A percentile compares a stretch with the other conserved stretches of the same genome.
phyloP scores from a whole-genome alignment of 139 green algal genomes.

The Chlorokybus atmophyticus region DNA sequence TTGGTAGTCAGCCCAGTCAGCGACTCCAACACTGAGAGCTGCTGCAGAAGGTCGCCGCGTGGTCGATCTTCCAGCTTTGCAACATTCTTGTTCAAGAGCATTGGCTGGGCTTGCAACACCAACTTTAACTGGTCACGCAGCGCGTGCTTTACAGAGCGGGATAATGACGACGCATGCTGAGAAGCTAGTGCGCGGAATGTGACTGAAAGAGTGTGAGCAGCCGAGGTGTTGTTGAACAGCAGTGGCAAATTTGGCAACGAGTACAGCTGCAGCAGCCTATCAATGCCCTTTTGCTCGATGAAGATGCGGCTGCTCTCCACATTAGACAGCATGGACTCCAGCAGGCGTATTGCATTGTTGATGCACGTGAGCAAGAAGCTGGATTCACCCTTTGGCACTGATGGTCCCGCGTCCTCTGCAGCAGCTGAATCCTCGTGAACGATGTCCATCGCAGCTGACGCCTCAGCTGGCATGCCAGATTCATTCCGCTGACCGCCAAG shows the following conservation, averaged over 20 bases:
- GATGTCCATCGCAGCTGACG: too few species aligned
- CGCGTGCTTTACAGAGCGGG: not conserved
- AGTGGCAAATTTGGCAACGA: conserved; percentile 57
- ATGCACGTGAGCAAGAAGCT: conserved; percentile 62
- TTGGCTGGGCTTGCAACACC: not conserved
- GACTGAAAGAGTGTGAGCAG: conserved; percentile 54
- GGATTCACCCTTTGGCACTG: too few species aligned
- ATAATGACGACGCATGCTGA: conserved; percentile 19
- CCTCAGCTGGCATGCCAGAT: too few species aligned
- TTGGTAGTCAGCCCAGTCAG: conserved; percentile 9
- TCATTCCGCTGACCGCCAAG: too few species aligned
- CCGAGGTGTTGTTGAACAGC: conserved; percentile 55
- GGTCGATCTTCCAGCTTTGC: conserved; percentile 11
- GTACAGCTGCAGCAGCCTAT: conserved; percentile 56
- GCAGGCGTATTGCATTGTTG: conserved; percentile 50
- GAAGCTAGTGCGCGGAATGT: conserved; percentile 45
- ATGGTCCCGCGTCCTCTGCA: too few species aligned
- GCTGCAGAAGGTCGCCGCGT: not conserved
- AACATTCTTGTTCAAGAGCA: conserved; percentile 2
- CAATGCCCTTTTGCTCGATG: conserved; percentile 56
- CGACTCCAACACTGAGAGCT: conserved; percentile 9
- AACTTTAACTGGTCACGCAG: conserved; percentile 16
- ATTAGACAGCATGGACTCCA: conserved; percentile 70
- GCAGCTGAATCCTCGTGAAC: too few species aligned
- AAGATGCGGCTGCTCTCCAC: conserved; percentile 41